phyloP scores from a whole-genome alignment of 1,284 basidiomycete species.

The Ustilago sp. region DNA sequence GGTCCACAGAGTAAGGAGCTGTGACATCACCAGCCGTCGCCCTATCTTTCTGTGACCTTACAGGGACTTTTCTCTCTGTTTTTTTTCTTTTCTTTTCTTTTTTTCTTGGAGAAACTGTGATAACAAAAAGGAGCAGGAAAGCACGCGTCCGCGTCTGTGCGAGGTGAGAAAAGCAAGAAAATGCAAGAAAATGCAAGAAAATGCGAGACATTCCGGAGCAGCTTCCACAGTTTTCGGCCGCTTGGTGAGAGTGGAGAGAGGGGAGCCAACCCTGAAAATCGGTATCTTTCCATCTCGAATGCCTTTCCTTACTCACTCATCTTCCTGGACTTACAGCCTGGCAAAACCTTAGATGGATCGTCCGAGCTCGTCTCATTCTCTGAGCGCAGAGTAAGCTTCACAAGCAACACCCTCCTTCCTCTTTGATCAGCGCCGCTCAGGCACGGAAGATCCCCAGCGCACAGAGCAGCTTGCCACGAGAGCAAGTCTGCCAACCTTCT shows the following conservation, averaged over 20 bases:
- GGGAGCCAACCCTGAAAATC: not conserved
- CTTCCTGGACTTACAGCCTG: not conserved
- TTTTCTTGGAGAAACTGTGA: not conserved
- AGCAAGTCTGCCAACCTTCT: not conserved
- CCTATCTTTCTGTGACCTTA: not conserved
- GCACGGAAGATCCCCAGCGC: slow-evolving; percentile 8
- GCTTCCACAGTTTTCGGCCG: slow-evolving; percentile 1
- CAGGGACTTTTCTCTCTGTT: not conserved
- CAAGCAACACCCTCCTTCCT: not conserved
- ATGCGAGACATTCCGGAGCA: not conserved
- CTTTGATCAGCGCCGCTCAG: slow-evolving; percentile 3
- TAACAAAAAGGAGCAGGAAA: not conserved
- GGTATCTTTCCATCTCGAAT: not conserved
- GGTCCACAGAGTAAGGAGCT: not conserved
- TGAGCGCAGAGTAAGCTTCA: slow-evolving; percentile 15
- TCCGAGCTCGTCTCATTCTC: slow-evolving; percentile 11
- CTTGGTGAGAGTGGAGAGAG: slow-evolving; percentile 10
- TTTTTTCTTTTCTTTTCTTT: not conserved
- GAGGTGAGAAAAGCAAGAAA: not conserved
- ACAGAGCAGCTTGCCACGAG: not conserved
- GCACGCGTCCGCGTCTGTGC: not conserved
- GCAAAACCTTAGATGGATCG: not conserved
- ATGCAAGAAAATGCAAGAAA: not conserved
- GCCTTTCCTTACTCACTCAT: not conserved
- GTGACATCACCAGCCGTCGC: not conserved